phyloP scores from a whole-genome alignment of 2,329 filamentous ascomycete genomes.

The Emericellopsis atlantica region DNA sequence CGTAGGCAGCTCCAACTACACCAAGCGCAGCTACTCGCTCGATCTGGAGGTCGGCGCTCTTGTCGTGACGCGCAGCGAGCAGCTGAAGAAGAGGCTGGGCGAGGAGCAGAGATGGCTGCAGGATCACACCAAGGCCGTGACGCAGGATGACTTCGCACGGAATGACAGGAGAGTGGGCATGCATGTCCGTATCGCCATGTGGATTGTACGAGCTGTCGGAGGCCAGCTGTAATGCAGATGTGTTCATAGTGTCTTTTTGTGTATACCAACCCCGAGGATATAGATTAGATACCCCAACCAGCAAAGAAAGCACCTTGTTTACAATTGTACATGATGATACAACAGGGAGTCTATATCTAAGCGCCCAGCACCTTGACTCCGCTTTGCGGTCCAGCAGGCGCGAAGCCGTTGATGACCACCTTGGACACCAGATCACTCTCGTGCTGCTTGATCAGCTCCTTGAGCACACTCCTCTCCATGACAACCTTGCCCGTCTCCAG shows the following conservation, averaged over 20 bases:
- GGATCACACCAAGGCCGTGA: slow-evolving; percentile 56
- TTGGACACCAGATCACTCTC: slow-evolving; percentile 49
- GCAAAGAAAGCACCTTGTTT: slow-evolving; percentile 3
- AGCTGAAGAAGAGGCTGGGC: slow-evolving; percentile 58
- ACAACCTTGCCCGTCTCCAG: slow-evolving; percentile 76
- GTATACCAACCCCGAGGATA: background rate
- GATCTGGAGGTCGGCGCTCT: slow-evolving; percentile 85
- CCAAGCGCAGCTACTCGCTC: slow-evolving; percentile 80
- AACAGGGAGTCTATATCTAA: background rate
- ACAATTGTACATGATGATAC: slow-evolving; percentile 2
- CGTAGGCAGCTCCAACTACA: slow-evolving; percentile 91
- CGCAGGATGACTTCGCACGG: slow-evolving; percentile 65
- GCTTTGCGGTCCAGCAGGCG: slow-evolving; percentile 16
- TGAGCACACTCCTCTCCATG: slow-evolving; percentile 71
- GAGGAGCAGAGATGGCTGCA: slow-evolving; percentile 74
- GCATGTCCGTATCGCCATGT: slow-evolving; percentile 82
- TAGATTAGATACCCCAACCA: slow-evolving; percentile 1
- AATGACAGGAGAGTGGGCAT: slow-evolving; percentile 75
- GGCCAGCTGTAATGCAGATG: slow-evolving; percentile 56
- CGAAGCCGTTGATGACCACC: slow-evolving; percentile 29
- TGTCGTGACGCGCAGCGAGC: slow-evolving; percentile 67
- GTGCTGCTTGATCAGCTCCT: slow-evolving; percentile 60
- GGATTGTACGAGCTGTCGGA: slow-evolving; percentile 76
- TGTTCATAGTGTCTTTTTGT: background rate
- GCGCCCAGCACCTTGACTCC: slow-evolving; percentile 24